A percentile compares a stretch with the other conserved stretches of the same genome.
These are phyloP conservation scores for Chiua virens DNA, from an alignment of 768 basidiomycete species.

Conservation along the genomic window DNA sequence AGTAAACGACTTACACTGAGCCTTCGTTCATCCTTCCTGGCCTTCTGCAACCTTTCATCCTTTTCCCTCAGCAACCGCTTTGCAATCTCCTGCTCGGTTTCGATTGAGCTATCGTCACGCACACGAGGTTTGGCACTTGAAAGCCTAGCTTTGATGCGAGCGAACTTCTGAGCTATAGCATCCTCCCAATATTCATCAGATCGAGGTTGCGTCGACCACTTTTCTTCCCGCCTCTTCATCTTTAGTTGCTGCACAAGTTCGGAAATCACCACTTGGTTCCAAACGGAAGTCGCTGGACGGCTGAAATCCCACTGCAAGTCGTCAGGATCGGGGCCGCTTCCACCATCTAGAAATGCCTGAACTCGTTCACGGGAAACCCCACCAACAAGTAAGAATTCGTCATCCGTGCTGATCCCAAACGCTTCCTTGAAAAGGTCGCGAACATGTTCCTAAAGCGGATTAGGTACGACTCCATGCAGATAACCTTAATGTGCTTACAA, in stretches of 20 bases:
- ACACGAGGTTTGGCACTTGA: not conserved
- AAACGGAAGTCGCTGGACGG: not conserved
- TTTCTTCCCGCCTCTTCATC: not conserved
- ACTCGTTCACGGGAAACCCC: not conserved
- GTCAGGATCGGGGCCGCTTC: not conserved
- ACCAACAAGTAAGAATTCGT: not conserved
- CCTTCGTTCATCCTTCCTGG: no score
- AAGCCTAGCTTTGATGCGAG: not conserved
- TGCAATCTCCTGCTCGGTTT: no score
- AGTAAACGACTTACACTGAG: no score
- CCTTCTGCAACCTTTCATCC: no score
- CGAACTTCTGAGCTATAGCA: not conserved
- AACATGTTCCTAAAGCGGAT: not conserved
- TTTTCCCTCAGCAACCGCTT: no score
- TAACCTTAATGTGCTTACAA: not conserved
- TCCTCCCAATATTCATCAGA: not conserved
- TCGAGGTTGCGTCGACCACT: not conserved
- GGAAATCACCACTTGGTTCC: not conserved
- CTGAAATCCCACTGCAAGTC: slow-evolving; percentile 1
- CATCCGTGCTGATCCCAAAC: not conserved
- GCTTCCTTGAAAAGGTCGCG: not conserved
- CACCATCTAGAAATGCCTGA: not conserved
- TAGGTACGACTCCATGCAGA: no score
- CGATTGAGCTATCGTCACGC: no score
- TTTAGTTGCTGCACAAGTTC: not conserved